Base-by-base conservation (phyloP, 1,139 yeast species). In the Groenewaldozyma auringiensis region DNA sequence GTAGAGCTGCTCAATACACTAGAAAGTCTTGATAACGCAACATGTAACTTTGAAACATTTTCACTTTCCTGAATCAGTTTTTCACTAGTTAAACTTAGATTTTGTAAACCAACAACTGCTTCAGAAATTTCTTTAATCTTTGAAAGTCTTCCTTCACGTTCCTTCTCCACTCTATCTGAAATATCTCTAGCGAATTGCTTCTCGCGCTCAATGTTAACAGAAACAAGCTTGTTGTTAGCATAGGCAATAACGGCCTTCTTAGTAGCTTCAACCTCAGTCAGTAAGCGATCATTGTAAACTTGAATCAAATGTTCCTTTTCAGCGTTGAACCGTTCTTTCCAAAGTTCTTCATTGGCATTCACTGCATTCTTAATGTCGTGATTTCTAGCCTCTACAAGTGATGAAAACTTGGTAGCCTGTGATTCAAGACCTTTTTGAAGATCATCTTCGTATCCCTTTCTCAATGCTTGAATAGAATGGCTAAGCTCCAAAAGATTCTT, bases 91-190 rank as follows among this genome's bases (percentile, higher is more conserved):
- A 71, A 62, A 43, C 84, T 80, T 48, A 83, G 70, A 39, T 71
- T 66, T 62, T 81, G 85, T 52, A 86, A 68, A 37, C 75, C 74
- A 32, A 67, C 70, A 46, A 89, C 71, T 55, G 83, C 74, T 29
- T 68, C 60, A 54, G 76, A 70, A 48, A 94, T 72, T 50, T 77
- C 76, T 29, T 75, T 74, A 57, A 92, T 73, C 59, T 81, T 75
- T 43, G 84, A 76, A 56, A 88, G 76, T 61, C 94, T 81, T 32
- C 89, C 88, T 48, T 79, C 72, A 65, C 97, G 82, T 70, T 92
- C 98, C 29, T 69, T 59, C 56, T 87, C 94, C 44, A 94, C 76
- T 52, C 76, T 78, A 41, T 78, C 75, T 43, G 75, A 66, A 47
- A 92, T 71, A 51, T 81, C 72, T 51, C 75, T 69, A 53, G 83